Conservation (phyloP, 495 filamentous ascomycete genomes). For the Trichoderma erinaceum region DNA sequence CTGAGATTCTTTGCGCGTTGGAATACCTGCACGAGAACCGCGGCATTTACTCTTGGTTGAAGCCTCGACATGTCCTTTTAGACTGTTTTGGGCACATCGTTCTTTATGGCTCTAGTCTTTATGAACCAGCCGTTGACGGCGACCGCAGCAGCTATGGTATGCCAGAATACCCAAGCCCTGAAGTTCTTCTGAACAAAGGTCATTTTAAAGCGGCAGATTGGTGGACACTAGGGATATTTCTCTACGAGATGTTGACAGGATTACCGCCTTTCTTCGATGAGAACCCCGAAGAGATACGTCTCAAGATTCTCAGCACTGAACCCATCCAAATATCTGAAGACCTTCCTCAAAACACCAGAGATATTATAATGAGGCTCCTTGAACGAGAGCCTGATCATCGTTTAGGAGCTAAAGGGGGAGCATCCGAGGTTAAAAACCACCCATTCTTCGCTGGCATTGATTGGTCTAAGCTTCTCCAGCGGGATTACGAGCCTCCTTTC, state of each 20-base stretch:
- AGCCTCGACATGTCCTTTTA: conserved; percentile 80
- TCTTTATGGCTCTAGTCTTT: conserved; percentile 80
- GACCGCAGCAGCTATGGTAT: conserved; percentile 81
- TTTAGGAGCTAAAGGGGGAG: conserved; percentile 65
- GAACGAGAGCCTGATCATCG: conserved; percentile 68
- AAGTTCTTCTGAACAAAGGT: conserved; percentile 69
- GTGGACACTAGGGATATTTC: conserved; percentile 83
- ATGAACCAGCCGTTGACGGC: conserved; percentile 81
- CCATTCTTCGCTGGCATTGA: conserved; percentile 83
- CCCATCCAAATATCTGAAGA: conserved; percentile 62
- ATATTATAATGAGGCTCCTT: conserved; percentile 65
- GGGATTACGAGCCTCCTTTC: conserved; percentile 82
- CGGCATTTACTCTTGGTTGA: conserved; percentile 71
- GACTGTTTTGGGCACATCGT: conserved; percentile 84
- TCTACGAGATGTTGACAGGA: conserved; percentile 86
- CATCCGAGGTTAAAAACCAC: conserved; percentile 81
- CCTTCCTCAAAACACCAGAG: conserved; percentile 68
- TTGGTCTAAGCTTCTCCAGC: conserved; percentile 71
- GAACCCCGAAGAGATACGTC: conserved; percentile 85
- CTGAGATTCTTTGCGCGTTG: conserved; percentile 75
- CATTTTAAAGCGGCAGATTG: conserved; percentile 84
- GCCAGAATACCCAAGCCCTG: conserved; percentile 80
- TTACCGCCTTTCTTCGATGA: conserved; percentile 84
- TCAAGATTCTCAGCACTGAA: conserved; percentile 70
- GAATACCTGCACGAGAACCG: conserved; percentile 84